Conservation (phyloP, 768 basidiomycete species). For the Trametes elegans region DNA sequence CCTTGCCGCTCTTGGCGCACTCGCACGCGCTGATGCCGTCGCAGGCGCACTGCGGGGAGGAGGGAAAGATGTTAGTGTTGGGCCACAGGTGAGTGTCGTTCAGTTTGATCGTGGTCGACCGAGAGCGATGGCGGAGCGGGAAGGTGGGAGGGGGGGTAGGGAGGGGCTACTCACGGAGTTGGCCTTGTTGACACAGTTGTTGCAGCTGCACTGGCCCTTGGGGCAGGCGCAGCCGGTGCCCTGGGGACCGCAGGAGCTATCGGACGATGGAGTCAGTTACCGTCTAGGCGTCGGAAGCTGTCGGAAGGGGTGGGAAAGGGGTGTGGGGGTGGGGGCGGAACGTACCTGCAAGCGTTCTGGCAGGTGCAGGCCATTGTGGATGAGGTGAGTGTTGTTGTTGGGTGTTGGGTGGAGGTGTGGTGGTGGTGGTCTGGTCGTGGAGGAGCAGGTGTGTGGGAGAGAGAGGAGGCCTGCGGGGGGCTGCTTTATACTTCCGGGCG, state of each 20-base stretch:
- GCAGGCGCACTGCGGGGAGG: constrained; percentile 12
- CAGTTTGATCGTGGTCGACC: no score
- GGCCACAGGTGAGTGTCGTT: no score
- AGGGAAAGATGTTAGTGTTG: no score
- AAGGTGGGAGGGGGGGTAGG: neutral
- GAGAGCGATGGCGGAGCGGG: neutral
- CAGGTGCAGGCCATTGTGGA: constrained; percentile 32
- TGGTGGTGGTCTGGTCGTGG: neutral
- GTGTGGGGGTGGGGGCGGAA: neutral
- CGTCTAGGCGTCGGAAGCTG: neutral
- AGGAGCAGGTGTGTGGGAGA: no score
- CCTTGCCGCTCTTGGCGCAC: constrained; percentile 13
- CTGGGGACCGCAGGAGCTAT: constrained; percentile 32
- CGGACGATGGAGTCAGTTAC: neutral
- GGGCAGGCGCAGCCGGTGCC: constrained; percentile 33
- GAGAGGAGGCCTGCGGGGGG: neutral
- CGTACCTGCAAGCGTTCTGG: constrained; percentile 29
- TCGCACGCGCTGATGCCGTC: constrained; percentile 2
- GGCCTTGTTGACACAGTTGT: constrained; percentile 31
- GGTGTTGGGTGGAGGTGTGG: neutral
- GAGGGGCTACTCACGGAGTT: constrained; percentile 19
- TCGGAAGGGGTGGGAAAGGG: neutral
- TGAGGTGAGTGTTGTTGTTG: neutral
- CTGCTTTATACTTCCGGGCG: neutral
- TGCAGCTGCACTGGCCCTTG: constrained; percentile 32